phyloP scores from a whole-genome alignment of 2,329 filamentous ascomycete species.

The Microsporum audouinii region DNA sequence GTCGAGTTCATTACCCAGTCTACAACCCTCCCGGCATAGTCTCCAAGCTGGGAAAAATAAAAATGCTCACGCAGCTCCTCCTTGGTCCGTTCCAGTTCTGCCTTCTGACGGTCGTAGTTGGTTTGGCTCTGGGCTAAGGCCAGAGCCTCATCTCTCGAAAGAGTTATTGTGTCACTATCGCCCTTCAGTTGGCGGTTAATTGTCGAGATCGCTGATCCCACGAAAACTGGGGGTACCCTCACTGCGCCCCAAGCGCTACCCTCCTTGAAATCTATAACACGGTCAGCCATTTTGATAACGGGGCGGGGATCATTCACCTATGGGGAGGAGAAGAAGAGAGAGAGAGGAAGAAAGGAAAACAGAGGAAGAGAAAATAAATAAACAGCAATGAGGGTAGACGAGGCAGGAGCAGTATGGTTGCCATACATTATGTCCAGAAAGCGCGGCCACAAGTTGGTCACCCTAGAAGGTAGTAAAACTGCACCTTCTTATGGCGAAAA shows the following conservation, averaged over 20 bases:
- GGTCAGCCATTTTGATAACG: background rate
- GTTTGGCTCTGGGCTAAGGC: constrained; percentile 18
- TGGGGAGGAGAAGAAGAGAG: background rate
- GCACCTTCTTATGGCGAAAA: too few species aligned
- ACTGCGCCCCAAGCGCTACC: background rate
- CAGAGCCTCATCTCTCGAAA: constrained; percentile 75
- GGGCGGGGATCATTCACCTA: background rate
- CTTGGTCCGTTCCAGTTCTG: background rate
- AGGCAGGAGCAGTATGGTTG: too few species aligned
- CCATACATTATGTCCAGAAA: too few species aligned
- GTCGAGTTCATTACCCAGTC: background rate
- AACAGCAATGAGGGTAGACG: too few species aligned
- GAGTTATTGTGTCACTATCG: constrained; percentile 64
- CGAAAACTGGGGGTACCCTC: background rate
- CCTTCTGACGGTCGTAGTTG: background rate
- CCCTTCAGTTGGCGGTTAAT: constrained; percentile 62
- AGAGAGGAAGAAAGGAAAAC: background rate
- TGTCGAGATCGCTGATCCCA: background rate
- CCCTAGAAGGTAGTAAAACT: too few species aligned
- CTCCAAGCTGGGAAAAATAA: background rate
- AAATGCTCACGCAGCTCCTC: background rate
- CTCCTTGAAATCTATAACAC: background rate
- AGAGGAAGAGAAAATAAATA: too few species aligned
- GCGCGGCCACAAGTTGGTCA: background rate
- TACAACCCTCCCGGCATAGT: background rate